These are phyloP conservation scores for Kazachstania psychrophila DNA, from an alignment of 805 yeast genomes.

Conservation along the genomic window DNA sequence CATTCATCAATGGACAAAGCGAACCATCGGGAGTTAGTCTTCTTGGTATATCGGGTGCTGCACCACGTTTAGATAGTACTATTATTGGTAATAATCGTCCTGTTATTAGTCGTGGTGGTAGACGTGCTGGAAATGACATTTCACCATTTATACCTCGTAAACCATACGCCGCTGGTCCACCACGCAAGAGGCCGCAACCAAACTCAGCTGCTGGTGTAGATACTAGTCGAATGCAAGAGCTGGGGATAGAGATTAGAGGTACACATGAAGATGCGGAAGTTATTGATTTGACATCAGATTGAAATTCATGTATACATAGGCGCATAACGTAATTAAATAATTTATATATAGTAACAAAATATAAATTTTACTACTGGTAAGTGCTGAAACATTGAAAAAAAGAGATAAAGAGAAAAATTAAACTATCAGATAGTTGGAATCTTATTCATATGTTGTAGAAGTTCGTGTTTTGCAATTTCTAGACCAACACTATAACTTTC, in stretches of 20 bases:
- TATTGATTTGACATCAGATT: conserved; percentile 12
- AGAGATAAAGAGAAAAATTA: no score
- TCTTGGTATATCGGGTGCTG: neutral
- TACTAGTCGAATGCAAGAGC: neutral
- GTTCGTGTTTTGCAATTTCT: no score
- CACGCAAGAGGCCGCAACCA: conserved; percentile 23
- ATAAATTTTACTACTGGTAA: no score
- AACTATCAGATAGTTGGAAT: no score
- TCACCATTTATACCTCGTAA: conserved; percentile 30
- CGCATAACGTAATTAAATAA: neutral
- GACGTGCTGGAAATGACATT: conserved; percentile 7
- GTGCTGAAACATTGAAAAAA: neutral
- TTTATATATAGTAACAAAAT: neutral
- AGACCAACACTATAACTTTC: no score
- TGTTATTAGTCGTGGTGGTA: neutral
- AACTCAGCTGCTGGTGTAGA: neutral
- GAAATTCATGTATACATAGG: no score
- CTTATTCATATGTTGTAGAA: no score
- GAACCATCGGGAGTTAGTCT: no score
- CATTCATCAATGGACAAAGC: no score
- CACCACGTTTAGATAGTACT: neutral
- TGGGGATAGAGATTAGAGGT: conserved; percentile 2
- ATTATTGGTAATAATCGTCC: neutral
- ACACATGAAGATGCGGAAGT: conserved; percentile 3
- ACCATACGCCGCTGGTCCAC: conserved; percentile 19